Percentiles rank a stretch among this genome's conserved stretches.
phyloP scores from a whole-genome alignment of 768 basidiomycete genomes.

The Boletus patriciae region DNA sequence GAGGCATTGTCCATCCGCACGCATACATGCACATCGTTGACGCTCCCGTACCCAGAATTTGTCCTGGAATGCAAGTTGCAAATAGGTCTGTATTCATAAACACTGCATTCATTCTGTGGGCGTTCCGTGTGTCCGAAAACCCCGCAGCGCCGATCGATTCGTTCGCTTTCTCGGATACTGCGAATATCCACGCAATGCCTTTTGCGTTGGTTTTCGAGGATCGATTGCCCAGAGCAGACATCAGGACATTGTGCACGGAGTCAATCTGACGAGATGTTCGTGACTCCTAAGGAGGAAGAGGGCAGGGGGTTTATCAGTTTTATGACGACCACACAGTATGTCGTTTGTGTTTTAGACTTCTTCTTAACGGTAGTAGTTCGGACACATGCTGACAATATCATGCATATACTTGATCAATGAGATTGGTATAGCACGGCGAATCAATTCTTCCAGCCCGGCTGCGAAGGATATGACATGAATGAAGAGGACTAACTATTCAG shows the following conservation, averaged over 20 bases:
- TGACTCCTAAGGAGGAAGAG: background rate
- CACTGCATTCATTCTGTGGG: background rate
- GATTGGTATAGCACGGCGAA: too few species aligned
- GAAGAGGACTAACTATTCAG: too few species aligned
- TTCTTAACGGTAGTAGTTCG: too few species aligned
- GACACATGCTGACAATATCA: too few species aligned
- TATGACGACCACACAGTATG: too few species aligned
- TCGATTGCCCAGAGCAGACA: background rate
- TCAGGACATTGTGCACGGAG: constrained; percentile 8
- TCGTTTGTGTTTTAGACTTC: too few species aligned
- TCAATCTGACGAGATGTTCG: background rate
- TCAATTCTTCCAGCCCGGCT: too few species aligned
- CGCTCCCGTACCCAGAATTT: background rate
- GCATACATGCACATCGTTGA: too few species aligned
- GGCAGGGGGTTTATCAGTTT: too few species aligned
- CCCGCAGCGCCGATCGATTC: background rate
- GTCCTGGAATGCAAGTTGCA: background rate
- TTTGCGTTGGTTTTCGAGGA: background rate
- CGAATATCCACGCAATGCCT: background rate
- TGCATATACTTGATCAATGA: too few species aligned
- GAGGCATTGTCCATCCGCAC: background rate
- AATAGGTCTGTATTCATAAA: background rate
- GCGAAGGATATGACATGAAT: too few species aligned
- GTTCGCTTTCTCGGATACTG: background rate
- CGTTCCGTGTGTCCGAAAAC: background rate